A percentile compares a stretch with the other conserved stretches of the same genome.
Evolutionary conservation across 345 rosid genomes (phyloP).

Genomic region (Citrus medica): DNA sequence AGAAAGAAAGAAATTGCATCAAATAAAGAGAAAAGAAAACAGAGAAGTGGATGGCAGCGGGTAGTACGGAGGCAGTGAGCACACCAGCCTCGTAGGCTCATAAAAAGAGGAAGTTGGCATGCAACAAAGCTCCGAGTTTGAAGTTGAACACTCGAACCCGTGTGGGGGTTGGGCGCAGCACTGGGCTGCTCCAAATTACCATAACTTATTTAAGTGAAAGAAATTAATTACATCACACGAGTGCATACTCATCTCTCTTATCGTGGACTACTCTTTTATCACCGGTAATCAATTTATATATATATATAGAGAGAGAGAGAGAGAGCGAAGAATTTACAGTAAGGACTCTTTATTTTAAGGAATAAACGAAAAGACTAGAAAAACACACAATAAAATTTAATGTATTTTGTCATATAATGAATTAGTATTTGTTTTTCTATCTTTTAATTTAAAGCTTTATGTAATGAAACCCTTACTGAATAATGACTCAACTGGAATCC

Average conservation of each 20-base stretch:
- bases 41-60: neutral
- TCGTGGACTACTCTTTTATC: neutral
- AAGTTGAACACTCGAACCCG: neutral
- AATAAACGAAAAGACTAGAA: too few relatives aligned
- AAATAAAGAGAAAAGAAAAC: neutral
- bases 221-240: neutral
- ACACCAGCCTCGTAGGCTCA: conserved; percentile 2
- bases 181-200: neutral
- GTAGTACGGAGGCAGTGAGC: neutral
- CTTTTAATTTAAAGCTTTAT: too few relatives aligned
- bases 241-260: neutral
- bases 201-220: neutral
- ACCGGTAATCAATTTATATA: neutral
- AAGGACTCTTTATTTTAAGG: too few relatives aligned
- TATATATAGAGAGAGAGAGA: too few relatives aligned
- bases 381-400: too few relatives aligned
- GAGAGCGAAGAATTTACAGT: too few relatives aligned
- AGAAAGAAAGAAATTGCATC: too few relatives aligned
- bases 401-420: too few relatives aligned
- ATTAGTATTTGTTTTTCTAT: too few relatives aligned
- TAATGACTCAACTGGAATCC: too few relatives aligned
- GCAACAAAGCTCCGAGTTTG: neutral
- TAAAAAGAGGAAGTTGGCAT: neutral
- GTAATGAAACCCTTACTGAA: too few relatives aligned
- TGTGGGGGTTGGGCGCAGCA: neutral